These are phyloP conservation scores for Lanmaoa pseudosensibilis DNA, from an alignment of 768 basidiomycete species.

Conservation along the genomic window DNA sequence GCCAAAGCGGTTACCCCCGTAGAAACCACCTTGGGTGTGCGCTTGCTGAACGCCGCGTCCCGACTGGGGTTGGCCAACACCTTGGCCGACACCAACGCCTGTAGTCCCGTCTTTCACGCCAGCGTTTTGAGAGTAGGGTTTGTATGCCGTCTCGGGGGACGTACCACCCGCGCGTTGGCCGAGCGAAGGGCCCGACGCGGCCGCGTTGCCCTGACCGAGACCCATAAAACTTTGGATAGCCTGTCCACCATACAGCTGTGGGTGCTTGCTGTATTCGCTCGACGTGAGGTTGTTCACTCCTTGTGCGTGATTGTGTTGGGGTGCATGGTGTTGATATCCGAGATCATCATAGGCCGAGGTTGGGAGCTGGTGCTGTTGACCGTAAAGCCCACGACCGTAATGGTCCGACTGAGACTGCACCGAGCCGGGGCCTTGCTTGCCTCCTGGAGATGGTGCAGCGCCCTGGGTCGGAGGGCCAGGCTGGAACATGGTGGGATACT, in stretches of 20 bases:
- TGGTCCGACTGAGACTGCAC: constrained; percentile 55
- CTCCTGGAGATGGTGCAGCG: constrained; percentile 60
- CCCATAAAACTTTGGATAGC: constrained; percentile 74
- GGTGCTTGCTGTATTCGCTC: constrained; percentile 47
- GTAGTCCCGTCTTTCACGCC: constrained; percentile 58
- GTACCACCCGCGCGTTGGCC: constrained; percentile 46
- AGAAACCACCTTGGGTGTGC: constrained; percentile 45
- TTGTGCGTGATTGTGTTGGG: constrained; percentile 57
- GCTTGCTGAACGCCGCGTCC: constrained; percentile 47
- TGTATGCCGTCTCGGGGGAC: constrained; percentile 74
- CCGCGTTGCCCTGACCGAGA: constrained; percentile 44
- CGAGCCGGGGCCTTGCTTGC: constrained; percentile 63
- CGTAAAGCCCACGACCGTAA: constrained; percentile 64
- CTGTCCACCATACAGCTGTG: constrained; percentile 48
- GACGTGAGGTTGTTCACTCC: constrained; percentile 40
- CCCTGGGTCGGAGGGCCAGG: constrained; percentile 68
- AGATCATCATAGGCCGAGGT: constrained; percentile 49
- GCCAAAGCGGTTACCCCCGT: constrained; percentile 44
- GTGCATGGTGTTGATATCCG: constrained; percentile 54
- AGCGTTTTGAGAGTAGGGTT: constrained; percentile 60
- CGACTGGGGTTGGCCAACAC: constrained; percentile 38
- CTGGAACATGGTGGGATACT: constrained; percentile 78
- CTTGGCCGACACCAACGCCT: constrained; percentile 41
- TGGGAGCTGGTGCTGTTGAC: constrained; percentile 54
- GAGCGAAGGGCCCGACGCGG: constrained; percentile 48